Conservation (phyloP, 2,329 filamentous ascomycete species). For the Metarhizium brunneum region DNA sequence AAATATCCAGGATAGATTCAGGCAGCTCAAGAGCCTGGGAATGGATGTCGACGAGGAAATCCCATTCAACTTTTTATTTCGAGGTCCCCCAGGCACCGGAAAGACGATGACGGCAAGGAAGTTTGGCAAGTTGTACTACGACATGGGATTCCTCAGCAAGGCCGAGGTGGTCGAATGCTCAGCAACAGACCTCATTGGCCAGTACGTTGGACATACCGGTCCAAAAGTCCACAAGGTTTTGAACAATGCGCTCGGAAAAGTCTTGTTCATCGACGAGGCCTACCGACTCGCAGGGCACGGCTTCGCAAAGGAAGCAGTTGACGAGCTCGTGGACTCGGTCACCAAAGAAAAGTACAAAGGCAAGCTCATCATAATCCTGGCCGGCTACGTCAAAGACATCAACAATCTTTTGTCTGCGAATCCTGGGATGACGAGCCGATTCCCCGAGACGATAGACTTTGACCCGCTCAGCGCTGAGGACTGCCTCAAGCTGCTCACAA, state of each 20-base stretch:
- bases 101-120: constrained; percentile 66
- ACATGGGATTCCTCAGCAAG: constrained; percentile 57
- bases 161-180: constrained; percentile 57
- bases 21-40: constrained; percentile 13
- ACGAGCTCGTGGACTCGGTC: constrained; percentile 41
- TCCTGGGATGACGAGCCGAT: constrained; percentile 53
- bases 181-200: constrained; percentile 57
- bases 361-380: constrained; percentile 58
- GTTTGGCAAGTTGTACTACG: constrained; percentile 67
- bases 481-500: constrained; percentile 26
- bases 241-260: constrained; percentile 53
- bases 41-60: constrained; percentile 30
- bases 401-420: constrained; percentile 53
- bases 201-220: constrained; percentile 61
- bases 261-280: constrained; percentile 65
- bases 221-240: constrained; percentile 52
- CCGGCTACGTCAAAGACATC: constrained; percentile 60
- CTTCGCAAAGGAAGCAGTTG: constrained; percentile 48
- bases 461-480: constrained; percentile 28
- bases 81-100: constrained; percentile 57
- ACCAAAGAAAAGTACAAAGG: constrained; percentile 47
- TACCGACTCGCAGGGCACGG: constrained; percentile 50
- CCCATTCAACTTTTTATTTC: constrained; percentile 61
- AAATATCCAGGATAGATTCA: constrained; percentile 40
- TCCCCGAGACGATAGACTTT: constrained; percentile 54